Evolutionary conservation across 1,139 yeast species (phyloP).

Genomic region (Wickerhamomyces sp.): DNA sequence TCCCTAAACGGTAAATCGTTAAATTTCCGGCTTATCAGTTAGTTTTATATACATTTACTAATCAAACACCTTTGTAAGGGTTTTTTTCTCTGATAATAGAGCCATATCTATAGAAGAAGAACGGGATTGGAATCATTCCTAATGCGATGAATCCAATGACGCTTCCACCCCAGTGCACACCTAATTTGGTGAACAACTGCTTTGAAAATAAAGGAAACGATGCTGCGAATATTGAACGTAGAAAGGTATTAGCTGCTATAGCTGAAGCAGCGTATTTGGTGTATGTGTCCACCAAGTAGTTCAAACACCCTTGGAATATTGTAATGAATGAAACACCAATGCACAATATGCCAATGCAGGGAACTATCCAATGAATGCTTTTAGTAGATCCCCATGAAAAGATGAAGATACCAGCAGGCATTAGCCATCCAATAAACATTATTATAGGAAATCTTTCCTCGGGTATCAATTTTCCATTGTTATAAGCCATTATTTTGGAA

Average conservation of each 20-base stretch:
- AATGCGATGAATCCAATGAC: conserved; percentile 48
- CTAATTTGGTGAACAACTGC: conserved; percentile 43
- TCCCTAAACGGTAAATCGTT: not conserved
- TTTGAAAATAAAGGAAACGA: conserved; percentile 66
- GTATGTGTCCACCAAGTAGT: conserved; percentile 55
- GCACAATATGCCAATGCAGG: conserved; percentile 52
- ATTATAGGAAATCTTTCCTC: conserved; percentile 52
- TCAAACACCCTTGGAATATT: conserved; percentile 47
- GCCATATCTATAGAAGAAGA: conserved; percentile 49
- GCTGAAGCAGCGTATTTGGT: conserved; percentile 62
- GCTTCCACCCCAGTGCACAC: conserved; percentile 53
- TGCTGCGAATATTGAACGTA: conserved; percentile 60
- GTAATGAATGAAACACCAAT: conserved; percentile 59
- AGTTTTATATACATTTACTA: no score
- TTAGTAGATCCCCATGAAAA: conserved; percentile 60
- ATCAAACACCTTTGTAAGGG: conserved; percentile 22
- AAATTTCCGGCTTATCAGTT: no score
- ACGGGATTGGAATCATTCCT: conserved; percentile 56
- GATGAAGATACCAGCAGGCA: conserved; percentile 64
- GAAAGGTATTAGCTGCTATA: conserved; percentile 65
- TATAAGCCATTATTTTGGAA: conserved; percentile 25
- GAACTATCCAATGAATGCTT: conserved; percentile 60
- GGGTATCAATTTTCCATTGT: conserved; percentile 40
- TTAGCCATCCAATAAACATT: conserved; percentile 36
- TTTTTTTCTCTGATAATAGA: conserved; percentile 44